Evolutionary conservation across 495 filamentous ascomycete species (phyloP).

Genomic region (Cercophora samala): DNA sequence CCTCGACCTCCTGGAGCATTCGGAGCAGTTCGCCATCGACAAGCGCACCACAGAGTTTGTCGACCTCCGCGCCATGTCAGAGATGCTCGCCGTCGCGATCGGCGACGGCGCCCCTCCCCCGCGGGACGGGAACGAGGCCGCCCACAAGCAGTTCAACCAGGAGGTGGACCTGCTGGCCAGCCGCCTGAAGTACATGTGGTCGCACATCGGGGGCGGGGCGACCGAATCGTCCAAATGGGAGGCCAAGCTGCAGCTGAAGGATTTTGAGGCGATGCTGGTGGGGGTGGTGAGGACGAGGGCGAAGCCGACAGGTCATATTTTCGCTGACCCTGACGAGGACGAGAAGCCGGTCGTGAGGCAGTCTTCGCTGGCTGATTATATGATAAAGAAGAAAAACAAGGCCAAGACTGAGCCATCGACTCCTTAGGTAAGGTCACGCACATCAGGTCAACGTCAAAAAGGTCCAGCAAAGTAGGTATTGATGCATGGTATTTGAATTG

Average conservation of each 20-base stretch:
- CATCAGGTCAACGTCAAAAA: background rate
- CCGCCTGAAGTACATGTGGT: constrained; percentile 63
- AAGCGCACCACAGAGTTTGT: constrained; percentile 60
- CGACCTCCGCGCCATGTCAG: constrained; percentile 58
- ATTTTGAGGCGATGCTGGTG: constrained; percentile 65
- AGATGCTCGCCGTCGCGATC: constrained; percentile 69
- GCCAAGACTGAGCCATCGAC: background rate
- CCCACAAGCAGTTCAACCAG: constrained; percentile 54
- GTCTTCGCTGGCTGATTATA: background rate
- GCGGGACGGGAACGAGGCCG: constrained; percentile 35
- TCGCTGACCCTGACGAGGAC: constrained; percentile 41
- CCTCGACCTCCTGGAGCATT: constrained; percentile 46
- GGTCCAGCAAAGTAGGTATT: background rate
- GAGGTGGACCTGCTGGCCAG: constrained; percentile 64
- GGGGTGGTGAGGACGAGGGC: constrained; percentile 67
- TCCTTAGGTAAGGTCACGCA: background rate
- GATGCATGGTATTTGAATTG: background rate
- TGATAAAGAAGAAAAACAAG: background rate
- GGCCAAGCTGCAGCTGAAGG: constrained; percentile 68
- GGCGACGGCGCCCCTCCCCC: constrained; percentile 52
- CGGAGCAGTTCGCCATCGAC: constrained; percentile 38
- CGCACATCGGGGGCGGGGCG: constrained; percentile 71
- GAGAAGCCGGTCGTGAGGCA: constrained; percentile 3
- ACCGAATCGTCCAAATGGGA: constrained; percentile 68
- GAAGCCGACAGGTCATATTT: constrained; percentile 55